Evolutionary conservation across 2,329 filamentous ascomycete genomes (phyloP), one percentile per base, ranked within the genome.

Genomic region (Claviceps monticola): DNA sequence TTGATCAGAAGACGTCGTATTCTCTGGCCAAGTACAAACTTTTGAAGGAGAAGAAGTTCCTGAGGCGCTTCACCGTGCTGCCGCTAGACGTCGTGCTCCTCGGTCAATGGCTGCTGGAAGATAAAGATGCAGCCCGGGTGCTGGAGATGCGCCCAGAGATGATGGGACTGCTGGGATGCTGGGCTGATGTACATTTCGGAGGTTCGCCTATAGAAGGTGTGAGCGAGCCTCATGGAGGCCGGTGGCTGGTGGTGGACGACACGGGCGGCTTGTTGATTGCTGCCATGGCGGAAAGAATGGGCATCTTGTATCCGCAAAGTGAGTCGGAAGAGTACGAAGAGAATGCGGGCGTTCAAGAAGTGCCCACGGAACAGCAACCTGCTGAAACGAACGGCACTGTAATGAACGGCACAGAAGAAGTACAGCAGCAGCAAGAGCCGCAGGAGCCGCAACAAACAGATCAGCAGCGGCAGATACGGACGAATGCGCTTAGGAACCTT

Each of bases 11-110:
- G 74, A 97, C 93, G 0, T 77, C 82, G 0, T 98, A 94, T 62
- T 94, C 89, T 2, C 73, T 96, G 53, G 90, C 91, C 44, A 98
- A 98, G 67, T 98, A 98, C 69, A 95, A 93, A 62, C 73, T 97
- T 17, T 76, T 95, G 46, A 98, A 98, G 71, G 85, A 87, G 57
- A 90, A 84, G 64, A 98, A 98, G 68, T 97, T 95, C 65, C 78
- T 97, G 56, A 83, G 86, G 60, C 77, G 89, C 13, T 97, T 98
- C 62, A 88, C 86, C 0, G 80, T 93, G 1, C 67, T 95, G 49
- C 91, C 91, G 0, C 70, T 97, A 58, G 89, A 96, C 62, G 81
- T 94, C 14, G 76, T 82, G 0, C 76, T 81, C 56, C 72, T 97
- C 55, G 81, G 82, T 19, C 79, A 88, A 58, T 94, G 85, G 73